Conservation (phyloP, 2,329 filamentous ascomycete species). For the Reticulascus tulasneorum region DNA sequence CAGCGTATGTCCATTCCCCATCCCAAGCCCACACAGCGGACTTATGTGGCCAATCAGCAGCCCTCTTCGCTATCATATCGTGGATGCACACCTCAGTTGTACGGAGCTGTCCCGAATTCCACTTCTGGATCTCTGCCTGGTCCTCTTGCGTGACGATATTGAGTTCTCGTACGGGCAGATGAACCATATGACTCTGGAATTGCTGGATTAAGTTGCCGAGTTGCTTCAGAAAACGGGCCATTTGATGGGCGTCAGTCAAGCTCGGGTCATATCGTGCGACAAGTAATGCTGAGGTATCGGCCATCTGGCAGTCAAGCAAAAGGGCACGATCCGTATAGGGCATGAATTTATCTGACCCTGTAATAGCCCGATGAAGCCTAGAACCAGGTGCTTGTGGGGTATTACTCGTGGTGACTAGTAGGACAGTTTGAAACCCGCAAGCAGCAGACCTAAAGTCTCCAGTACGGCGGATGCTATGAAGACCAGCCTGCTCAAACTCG, state of each 20-base stretch:
- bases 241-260: not conserved
- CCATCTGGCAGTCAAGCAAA: conserved; percentile 3
- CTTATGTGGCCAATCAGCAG: conserved; percentile 4
- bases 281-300: conserved; percentile 1
- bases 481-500: not conserved
- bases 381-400: not conserved
- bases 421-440: conserved; percentile 6
- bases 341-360: not conserved
- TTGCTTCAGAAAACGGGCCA: conserved; percentile 7
- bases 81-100: conserved; percentile 1
- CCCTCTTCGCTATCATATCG: conserved; percentile 2
- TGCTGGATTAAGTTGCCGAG: conserved; percentile 4
- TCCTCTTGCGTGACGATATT: conserved; percentile 1
- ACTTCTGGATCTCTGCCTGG: not conserved
- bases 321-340: conserved; percentile 6
- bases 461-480: not conserved
- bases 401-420: conserved; percentile 2
- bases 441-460: conserved; percentile 1
- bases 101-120: not conserved
- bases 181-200: not conserved
- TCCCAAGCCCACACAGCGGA: conserved; percentile 21
- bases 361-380: not conserved
- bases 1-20: conserved; percentile 15
- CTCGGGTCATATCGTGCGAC: conserved; percentile 5
- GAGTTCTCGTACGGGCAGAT: conserved; percentile 2